Evolutionary conservation across 1,284 basidiomycete genomes (phyloP).

Genomic region (Schizophyllum amplum): DNA sequence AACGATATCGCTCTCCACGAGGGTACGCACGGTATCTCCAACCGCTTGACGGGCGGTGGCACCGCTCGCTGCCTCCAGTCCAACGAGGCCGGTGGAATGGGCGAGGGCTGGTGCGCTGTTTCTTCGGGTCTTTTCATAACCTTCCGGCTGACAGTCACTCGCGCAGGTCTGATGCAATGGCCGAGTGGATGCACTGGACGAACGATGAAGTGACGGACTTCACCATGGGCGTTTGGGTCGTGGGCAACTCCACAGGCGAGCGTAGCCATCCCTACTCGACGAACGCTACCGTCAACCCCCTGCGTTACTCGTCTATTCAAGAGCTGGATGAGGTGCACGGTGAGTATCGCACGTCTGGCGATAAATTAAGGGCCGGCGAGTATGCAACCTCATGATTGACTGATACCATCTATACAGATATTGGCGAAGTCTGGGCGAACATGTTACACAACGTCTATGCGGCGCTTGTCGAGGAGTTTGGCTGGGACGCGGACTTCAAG

Average conservation of each 20-base stretch:
- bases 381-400: too few relatives aligned
- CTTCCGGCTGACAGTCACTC: not conserved
- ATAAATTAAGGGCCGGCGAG: too few relatives aligned
- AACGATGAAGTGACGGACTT: constrained; percentile 26
- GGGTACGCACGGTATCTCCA: constrained; percentile 30
- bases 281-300: constrained; percentile 19
- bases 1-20: constrained; percentile 41
- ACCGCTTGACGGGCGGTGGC: constrained; percentile 27
- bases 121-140: not conserved
- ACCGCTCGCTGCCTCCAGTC: constrained; percentile 36
- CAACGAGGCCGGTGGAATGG: constrained; percentile 35
- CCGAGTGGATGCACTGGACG: constrained; percentile 35
- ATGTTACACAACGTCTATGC: constrained; percentile 44
- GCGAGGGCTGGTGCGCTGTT: constrained; percentile 40
- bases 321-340: constrained; percentile 26
- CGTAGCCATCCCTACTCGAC: constrained; percentile 31
- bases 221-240: constrained; percentile 27
- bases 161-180: constrained; percentile 43
- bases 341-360: not conserved
- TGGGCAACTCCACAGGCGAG: constrained; percentile 24
- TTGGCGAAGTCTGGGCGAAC: constrained; percentile 47
- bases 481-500: constrained; percentile 30
- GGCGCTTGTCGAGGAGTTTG: constrained; percentile 32
- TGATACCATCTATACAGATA: constrained; percentile 8
- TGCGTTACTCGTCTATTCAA: constrained; percentile 23